Evolutionary conservation across 352 stramenopile species (phyloP), one percentile per base, ranked within the genome.

Genomic region (Pythium rhizo-oryzae): DNA sequence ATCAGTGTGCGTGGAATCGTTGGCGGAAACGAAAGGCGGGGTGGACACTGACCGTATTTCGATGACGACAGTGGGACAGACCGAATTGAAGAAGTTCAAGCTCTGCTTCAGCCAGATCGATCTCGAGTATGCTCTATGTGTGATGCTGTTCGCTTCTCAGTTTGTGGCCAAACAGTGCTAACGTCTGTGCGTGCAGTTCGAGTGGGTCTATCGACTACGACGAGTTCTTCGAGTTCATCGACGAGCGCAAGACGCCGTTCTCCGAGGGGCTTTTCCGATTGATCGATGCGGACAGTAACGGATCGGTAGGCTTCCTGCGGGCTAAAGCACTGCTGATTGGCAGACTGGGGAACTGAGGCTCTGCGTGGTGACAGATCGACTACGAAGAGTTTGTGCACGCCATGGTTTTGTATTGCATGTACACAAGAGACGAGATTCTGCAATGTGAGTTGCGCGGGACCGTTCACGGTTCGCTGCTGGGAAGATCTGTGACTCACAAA

Each of bases 351-450:
- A 41, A 33, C 28, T 33, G 28, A 33, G 6, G 6, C 28, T 33
- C 28, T 59, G 30, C 3, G 16, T 30, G 25, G 6, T 4, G 18
- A 8, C n/a, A 94, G 77, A 96, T 98, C 65, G 91, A 97, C 51
- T 98, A 90, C 46, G 89, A 97, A 71, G 92, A 98, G 70, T 97
- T 97, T 61, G 87, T 98, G 19, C 85, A 93, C 23, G 90, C 96
- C 4, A 85, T 88, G 25, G 85, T 93, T 16, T 81, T 94, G 33
- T 98, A 98, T 68, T 98, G 94, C 76, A 97, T 98, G 82, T 97
- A 95, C 78, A 96, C 84, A 5, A 85, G 92, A 19, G 86, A 97
- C 59, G 90, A 98, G 58, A 97, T 98, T 50, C 75, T 98, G 1
- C 82, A 93, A 47, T 98, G 87, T 79, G 6, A 67, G 41, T 69